These are phyloP conservation scores for Penicillium sp. DNA, from an alignment of 2,329 filamentous ascomycete genomes.

Conservation along the genomic window DNA sequence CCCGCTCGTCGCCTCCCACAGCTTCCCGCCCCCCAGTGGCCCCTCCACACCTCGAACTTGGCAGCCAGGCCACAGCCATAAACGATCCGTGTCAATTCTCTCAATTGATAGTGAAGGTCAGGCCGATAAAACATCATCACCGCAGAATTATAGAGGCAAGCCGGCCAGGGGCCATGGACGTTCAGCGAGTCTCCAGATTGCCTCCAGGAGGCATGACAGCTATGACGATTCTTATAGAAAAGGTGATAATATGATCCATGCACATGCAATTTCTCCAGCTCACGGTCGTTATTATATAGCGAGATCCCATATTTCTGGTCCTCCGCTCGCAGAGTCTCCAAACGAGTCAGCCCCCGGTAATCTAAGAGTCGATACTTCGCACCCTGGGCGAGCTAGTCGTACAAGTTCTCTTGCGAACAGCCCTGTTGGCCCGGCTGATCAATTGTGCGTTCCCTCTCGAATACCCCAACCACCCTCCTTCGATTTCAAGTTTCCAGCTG, in stretches of 20 bases:
- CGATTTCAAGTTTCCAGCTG: constrained; percentile 56
- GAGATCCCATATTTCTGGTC: constrained; percentile 33
- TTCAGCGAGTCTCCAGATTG: constrained; percentile 76
- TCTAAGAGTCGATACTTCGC: constrained; percentile 34
- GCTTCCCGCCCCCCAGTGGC: constrained; percentile 36
- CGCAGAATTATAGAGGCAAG: constrained; percentile 43
- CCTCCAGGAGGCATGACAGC: constrained; percentile 47
- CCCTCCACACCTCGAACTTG: constrained; percentile 32
- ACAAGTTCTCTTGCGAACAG: constrained; percentile 27
- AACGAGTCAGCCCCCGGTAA: constrained; percentile 26
- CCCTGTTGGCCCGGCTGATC: constrained; percentile 35
- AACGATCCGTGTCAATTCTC: constrained; percentile 75
- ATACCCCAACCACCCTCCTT: constrained; percentile 36
- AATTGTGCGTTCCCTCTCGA: constrained; percentile 40
- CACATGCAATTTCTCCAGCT: background rate
- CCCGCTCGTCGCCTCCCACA: constrained; percentile 37
- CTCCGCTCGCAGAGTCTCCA: constrained; percentile 30
- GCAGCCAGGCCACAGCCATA: constrained; percentile 56
- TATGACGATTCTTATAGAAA: constrained; percentile 39
- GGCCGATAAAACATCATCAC: constrained; percentile 30
- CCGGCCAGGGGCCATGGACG: constrained; percentile 64
- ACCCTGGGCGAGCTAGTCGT: constrained; percentile 24
- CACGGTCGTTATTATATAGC: constrained; percentile 22
- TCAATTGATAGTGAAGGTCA: constrained; percentile 60
- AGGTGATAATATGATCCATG: constrained; percentile 28